A percentile compares a stretch with the other conserved stretches of the same genome.
Conservation (phyloP, 2,329 filamentous ascomycete species). For the Alternaria incomplexa region DNA sequence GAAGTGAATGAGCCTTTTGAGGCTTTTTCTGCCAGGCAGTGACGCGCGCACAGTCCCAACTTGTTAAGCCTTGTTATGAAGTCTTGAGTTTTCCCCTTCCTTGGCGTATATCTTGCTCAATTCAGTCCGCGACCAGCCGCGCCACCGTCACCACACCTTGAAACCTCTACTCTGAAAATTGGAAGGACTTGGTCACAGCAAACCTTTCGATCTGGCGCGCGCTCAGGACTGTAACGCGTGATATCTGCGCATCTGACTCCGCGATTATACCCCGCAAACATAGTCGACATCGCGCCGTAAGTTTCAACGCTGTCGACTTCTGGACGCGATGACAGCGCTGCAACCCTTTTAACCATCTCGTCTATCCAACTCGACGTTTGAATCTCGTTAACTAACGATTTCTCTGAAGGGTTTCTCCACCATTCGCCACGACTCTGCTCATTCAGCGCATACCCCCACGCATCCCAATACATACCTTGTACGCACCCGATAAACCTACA, state of each 20-base stretch:
- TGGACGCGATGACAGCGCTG: not conserved
- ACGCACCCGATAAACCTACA: not conserved
- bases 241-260: not conserved
- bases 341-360: not conserved
- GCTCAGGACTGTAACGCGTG: not conserved
- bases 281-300: not conserved
- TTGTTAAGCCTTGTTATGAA: not conserved
- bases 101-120: not conserved
- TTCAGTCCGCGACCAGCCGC: not conserved
- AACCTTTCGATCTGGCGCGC: not conserved
- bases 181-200: not conserved
- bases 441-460: not conserved
- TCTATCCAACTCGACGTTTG: not conserved
- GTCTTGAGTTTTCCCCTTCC: not conserved
- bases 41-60: not conserved
- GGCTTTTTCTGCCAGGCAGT: not conserved
- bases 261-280: not conserved
- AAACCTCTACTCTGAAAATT: not conserved
- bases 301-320: accelerated
- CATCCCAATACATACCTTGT: not conserved
- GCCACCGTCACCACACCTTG: not conserved
- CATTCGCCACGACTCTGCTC: not conserved
- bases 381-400: not conserved
- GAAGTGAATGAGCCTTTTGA: not conserved
- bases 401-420: not conserved